These are phyloP conservation scores for Murraya paniculata DNA, from an alignment of 345 rosid species.

Conservation along the genomic window DNA sequence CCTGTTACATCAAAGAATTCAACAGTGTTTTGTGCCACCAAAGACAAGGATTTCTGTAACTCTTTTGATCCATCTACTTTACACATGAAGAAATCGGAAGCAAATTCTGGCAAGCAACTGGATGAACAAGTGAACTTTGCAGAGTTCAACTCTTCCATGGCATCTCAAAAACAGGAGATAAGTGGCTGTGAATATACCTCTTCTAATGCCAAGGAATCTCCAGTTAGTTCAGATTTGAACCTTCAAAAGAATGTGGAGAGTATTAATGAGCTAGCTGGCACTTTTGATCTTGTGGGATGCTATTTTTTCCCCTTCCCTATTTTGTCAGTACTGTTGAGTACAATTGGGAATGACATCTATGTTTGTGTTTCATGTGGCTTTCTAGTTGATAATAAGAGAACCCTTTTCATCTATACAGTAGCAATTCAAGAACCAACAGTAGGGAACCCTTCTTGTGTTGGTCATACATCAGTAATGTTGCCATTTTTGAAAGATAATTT, in stretches of 20 bases:
- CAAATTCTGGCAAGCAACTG: conserved; percentile 26
- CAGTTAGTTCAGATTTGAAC: conserved; percentile 31
- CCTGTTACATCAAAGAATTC: conserved; percentile 25
- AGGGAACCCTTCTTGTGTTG: conserved; percentile 75
- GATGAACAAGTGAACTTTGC: conserved; percentile 22
- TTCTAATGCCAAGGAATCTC: conserved; percentile 24
- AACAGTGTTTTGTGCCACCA: conserved; percentile 20
- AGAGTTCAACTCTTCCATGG: conserved; percentile 21
- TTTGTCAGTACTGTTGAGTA: conserved; percentile 47
- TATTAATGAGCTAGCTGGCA: conserved; percentile 44
- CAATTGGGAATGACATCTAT: conserved; percentile 49
- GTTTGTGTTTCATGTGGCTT: conserved; percentile 63
- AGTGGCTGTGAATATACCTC: conserved; percentile 21
- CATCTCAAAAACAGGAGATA: conserved; percentile 26
- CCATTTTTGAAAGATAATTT: conserved; percentile 43
- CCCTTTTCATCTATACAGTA: conserved; percentile 63
- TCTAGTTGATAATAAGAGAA: conserved; percentile 36
- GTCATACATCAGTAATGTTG: conserved; percentile 49
- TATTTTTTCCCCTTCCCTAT: conserved; percentile 70
- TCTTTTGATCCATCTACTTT: conserved; percentile 23
- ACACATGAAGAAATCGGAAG: conserved; percentile 24
- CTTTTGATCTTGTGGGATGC: conserved; percentile 62
- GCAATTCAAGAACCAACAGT: conserved; percentile 38
- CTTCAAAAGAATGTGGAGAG: conserved; percentile 33
- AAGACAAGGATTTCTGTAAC: conserved; percentile 23